Evolutionary conservation across 2,329 filamentous ascomycete species (phyloP), one percentile per base, ranked within the genome.

Genomic region (Fusarium lyarnte): DNA sequence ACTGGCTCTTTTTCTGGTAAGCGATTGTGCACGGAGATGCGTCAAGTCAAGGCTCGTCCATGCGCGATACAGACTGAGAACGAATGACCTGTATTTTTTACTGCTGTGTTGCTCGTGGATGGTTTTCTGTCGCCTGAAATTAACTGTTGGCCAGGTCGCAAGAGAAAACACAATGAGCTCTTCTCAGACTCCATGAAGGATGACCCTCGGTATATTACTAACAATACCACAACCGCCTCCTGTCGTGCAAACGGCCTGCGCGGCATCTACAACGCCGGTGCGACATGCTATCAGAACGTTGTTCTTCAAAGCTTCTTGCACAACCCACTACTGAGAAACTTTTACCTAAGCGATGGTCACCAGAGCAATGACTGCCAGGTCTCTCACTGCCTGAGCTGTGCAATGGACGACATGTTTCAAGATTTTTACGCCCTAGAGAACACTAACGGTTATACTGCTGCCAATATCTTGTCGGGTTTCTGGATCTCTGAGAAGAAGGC

Each of bases 251-350:
- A 92, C 74, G 95, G 96, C 14, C 89, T 98, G 42, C 91, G 96
- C 39, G 95, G 95, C 36, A 92, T 99, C 68, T 98, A 97, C 82
- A 99, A 98, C 79, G 95, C 97, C 80, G 96, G 95, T n/a, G 94
- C 97, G 65, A 98, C 96, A 16, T 99, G 95, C 84, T 99, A 98
- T 82, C 95, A 98, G 87, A 97, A 96, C 76, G 95, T 98, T 35
- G 94, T 98, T 52, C 87, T 99, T 21, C 96, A 98, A 81, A 94
- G 93, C 63, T 91, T 99, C 76, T 89, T 98, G 60, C 95, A 98
- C 84, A 98, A 98, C 79, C 95, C 95, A 2, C 88, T 98, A 47
- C 88, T 99, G 35, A 91, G 94, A 66, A 95, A 95, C 76, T 98
- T 94, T 82, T 98, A 97, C 81, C 90, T 99, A 10, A 92, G 93